Percentiles rank a stretch among this genome's conserved stretches.
Evolutionary conservation across 306 rosid species (phyloP).

Genomic region (Herpetospermum pedunculosum): DNA sequence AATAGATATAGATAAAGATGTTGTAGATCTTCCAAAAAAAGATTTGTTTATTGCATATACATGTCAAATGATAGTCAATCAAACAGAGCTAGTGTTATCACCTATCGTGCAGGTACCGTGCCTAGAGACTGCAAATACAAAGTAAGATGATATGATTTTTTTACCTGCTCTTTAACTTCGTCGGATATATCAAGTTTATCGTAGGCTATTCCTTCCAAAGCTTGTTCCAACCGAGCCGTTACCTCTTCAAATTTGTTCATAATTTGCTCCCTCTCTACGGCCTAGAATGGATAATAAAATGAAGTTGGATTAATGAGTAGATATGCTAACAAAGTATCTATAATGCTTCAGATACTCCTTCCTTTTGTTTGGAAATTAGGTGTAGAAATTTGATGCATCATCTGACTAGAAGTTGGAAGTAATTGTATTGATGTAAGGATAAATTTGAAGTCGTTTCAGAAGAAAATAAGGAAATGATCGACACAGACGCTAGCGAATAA

Average conservation of each 20-base stretch:
- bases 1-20: background rate
- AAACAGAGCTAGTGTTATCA: background rate
- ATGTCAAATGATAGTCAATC: background rate
- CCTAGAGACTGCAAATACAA: background rate
- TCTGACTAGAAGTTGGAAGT: background rate
- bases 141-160: conserved; percentile 1
- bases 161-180: conserved; percentile 98
- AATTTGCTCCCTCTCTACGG: conserved; percentile 68
- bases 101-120: background rate
- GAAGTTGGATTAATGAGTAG: background rate
- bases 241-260: conserved; percentile 57
- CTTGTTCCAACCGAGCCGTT: conserved; percentile 60
- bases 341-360: background rate
- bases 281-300: conserved; percentile 26
- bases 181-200: conserved; percentile 84
- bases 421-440: too few species aligned
- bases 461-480: background rate
- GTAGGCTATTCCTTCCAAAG: conserved; percentile 56
- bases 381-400: background rate
- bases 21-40: background rate
- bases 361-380: background rate
- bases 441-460: background rate
- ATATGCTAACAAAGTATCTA: background rate
- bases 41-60: background rate
- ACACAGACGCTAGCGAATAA: background rate